A percentile compares a stretch with the other conserved stretches of the same genome.
phyloP scores from a whole-genome alignment of 2,329 filamentous ascomycete genomes.

The Aspergillus tanneri region DNA sequence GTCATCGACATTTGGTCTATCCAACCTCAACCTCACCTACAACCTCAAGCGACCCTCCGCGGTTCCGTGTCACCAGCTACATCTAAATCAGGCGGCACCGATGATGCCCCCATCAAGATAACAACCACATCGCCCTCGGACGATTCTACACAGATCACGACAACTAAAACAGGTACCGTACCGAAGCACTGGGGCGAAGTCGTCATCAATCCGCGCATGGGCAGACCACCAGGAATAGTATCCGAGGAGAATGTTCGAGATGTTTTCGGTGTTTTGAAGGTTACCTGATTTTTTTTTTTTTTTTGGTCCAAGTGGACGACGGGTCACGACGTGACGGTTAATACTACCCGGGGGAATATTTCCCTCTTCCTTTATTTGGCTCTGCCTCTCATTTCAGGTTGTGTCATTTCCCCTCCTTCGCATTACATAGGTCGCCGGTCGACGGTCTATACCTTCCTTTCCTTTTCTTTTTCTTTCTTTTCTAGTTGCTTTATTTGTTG shows the following conservation, averaged over 20 bases:
- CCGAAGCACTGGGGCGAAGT: slow-evolving; percentile 48
- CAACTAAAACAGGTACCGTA: slow-evolving; percentile 22
- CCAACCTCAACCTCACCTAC: slow-evolving; percentile 44
- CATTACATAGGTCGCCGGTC: slow-evolving; percentile 29
- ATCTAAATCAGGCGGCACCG: slow-evolving; percentile 22
- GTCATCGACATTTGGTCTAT: slow-evolving; percentile 48
- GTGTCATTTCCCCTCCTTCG: not conserved
- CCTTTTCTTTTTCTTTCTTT: slow-evolving; percentile 16
- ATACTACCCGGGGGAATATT: slow-evolving; percentile 5
- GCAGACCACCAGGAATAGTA: slow-evolving; percentile 30
- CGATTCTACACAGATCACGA: slow-evolving; percentile 4
- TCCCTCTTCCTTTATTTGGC: slow-evolving; percentile 12
- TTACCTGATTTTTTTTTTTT: slow-evolving; percentile 15
- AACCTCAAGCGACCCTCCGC: slow-evolving; percentile 38
- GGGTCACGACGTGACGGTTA: slow-evolving; percentile 15
- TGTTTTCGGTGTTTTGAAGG: slow-evolving; percentile 43
- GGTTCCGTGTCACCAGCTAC: slow-evolving; percentile 29
- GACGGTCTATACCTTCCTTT: slow-evolving; percentile 21
- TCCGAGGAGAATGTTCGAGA: slow-evolving; percentile 28
- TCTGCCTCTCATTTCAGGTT: slow-evolving; percentile 9
- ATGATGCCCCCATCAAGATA: slow-evolving; percentile 21
- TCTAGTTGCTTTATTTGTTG: slow-evolving; percentile 5
- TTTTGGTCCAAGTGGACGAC: not conserved
- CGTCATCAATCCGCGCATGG: slow-evolving; percentile 41
- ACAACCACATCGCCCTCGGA: slow-evolving; percentile 18